Evolutionary conservation across 257 asterid species (phyloP).

Genomic region (Solanum medicagineum): DNA sequence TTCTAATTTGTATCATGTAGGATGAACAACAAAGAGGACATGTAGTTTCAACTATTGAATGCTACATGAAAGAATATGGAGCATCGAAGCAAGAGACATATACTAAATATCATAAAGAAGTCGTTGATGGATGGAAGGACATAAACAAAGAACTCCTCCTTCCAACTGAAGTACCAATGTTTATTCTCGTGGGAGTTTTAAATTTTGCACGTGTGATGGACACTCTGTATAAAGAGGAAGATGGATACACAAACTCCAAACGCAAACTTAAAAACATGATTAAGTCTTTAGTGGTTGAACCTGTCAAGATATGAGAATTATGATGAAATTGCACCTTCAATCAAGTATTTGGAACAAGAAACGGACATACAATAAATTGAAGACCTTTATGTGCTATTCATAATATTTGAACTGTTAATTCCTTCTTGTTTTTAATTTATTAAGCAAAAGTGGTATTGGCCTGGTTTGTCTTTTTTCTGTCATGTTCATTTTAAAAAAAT

Average conservation of each 20-base stretch:
- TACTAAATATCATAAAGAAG: neutral
- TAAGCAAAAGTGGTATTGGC: neutral
- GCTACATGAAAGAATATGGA: neutral
- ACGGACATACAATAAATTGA: neutral
- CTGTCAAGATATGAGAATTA: neutral
- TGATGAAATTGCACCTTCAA: neutral
- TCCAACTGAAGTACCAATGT: too few relatives aligned
- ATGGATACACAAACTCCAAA: neutral
- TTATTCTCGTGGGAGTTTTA: too few relatives aligned
- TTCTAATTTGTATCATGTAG: too few relatives aligned
- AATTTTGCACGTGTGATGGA: too few relatives aligned
- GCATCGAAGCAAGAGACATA: neutral
- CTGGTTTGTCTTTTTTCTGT: neutral
- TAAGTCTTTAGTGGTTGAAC: too few relatives aligned
- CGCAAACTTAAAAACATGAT: too few relatives aligned
- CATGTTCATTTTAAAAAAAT: neutral
- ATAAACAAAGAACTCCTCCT: neutral
- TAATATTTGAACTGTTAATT: neutral
- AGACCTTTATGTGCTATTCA: neutral
- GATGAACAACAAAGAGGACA: neutral
- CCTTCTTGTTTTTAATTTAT: neutral
- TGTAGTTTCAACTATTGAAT: neutral
- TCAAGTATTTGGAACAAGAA: neutral
- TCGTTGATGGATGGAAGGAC: neutral
- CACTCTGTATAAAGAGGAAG: neutral